Base-by-base conservation (phyloP, 2,329 filamentous ascomycete species). In the Neobulgaria alba region DNA sequence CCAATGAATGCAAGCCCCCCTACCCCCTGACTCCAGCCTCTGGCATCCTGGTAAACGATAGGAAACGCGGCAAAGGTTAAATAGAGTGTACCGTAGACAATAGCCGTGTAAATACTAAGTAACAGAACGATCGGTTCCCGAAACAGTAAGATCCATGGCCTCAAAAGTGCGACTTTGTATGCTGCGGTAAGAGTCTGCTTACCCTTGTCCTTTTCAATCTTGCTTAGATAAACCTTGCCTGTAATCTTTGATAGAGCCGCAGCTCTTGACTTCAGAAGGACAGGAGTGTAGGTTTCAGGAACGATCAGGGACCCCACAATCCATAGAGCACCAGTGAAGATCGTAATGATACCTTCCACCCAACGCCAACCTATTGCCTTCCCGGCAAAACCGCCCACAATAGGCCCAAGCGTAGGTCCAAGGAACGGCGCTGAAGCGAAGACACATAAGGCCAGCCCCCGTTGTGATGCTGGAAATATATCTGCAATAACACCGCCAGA, bases 91-190 rank as follows among this genome's bases (percentile, higher is more conserved):
- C 68, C 67, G 47, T 72, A 73, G 40, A 74, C 54, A 73, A 90
- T 81, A 2, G 77, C 81, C 82, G 90, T 90, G 68, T 93, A 94
- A 3, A 92, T 49, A 2, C 79, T 77, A 55, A 92, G 81, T 55
- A 89, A 73, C 50, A 93, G 74, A 34, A 93, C 85, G 67, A 65
- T 85, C 2, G 82, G 82, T 55, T 86, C 82, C 41, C 65, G 64
- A 65, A 85, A 80, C 5, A 86, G 69, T 38, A 86, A 68, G 33
- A 80, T 65, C 88, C 88, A 94, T 16, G 80, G 80, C 38, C 80
- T 79, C 0, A 86, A 83, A 4, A 94, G 73, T 1, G 84, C 80
- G 12, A 76, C 75, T 51, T 92, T 87, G 12, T 82, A 30, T 14
- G 21, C n/a, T 17, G 14, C 10, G 10, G 26, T 5, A 10, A 33